These are phyloP conservation scores for Jacaranda mimosifolia DNA, from an alignment of 257 asterid genomes.

Conservation along the genomic window DNA sequence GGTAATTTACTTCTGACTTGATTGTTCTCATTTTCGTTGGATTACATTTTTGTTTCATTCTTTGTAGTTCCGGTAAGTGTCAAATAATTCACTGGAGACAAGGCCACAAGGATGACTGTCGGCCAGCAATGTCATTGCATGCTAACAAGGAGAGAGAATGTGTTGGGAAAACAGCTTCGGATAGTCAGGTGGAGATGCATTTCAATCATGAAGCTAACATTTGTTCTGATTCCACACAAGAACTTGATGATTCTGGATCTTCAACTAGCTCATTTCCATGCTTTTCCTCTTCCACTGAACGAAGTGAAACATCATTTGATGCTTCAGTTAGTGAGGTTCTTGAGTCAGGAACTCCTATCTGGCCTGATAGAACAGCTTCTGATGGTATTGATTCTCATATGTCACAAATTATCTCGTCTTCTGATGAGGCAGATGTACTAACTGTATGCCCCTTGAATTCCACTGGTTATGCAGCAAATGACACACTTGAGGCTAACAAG, in stretches of 20 bases:
- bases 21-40: constrained; percentile 22
- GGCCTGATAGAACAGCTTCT: constrained; percentile 30
- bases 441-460: constrained; percentile 22
- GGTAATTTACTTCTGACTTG: neutral
- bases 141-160: constrained; percentile 38
- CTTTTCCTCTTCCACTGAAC: constrained; percentile 43
- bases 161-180: constrained; percentile 29
- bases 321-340: constrained; percentile 46
- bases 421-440: constrained; percentile 17
- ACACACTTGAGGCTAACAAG: constrained; percentile 19
- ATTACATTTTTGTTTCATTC: constrained; percentile 24
- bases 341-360: constrained; percentile 34
- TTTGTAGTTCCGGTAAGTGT: constrained; percentile 82
- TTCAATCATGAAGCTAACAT: constrained; percentile 37
- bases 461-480: constrained; percentile 27
- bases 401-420: neutral
- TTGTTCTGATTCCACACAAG: constrained; percentile 32
- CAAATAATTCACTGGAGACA: constrained; percentile 93
- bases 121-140: constrained; percentile 43
- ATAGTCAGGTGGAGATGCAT: constrained; percentile 34
- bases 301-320: constrained; percentile 44
- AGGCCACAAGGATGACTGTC: constrained; percentile 88
- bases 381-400: constrained; percentile 31
- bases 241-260: constrained; percentile 41
- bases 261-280: constrained; percentile 42